These are phyloP conservation scores for Pseudogymnoascus verrucosus DNA, from an alignment of 2,329 filamentous ascomycete genomes.

Conservation along the genomic window DNA sequence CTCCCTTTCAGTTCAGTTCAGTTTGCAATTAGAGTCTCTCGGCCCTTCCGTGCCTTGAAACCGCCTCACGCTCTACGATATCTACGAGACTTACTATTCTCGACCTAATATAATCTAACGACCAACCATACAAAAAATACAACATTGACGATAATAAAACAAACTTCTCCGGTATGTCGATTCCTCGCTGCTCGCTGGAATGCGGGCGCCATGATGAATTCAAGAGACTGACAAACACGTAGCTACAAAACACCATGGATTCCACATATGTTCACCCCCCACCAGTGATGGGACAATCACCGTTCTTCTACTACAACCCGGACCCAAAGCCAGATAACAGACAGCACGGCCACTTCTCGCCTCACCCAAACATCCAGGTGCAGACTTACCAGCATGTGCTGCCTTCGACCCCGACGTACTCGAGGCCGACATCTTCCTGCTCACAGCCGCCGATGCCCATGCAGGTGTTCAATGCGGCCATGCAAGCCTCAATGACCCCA, in stretches of 20 bases:
- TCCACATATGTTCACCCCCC: constrained; percentile 25
- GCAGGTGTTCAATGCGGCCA: constrained; percentile 23
- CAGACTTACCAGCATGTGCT: constrained; percentile 47
- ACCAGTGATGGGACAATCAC: constrained; percentile 59
- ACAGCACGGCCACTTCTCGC: constrained; percentile 69
- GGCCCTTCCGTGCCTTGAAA: constrained; percentile 14
- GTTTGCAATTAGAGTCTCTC: constrained; percentile 8
- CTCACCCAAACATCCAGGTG: constrained; percentile 45
- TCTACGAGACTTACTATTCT: constrained; percentile 2
- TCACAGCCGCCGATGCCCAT: constrained; percentile 44
- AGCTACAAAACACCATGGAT: constrained; percentile 23
- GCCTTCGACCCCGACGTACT: constrained; percentile 56
- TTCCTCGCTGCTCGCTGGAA: constrained; percentile 16
- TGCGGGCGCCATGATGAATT: constrained; percentile 13
- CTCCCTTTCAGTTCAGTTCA: constrained; percentile 24
- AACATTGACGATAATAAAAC: constrained; percentile 12
- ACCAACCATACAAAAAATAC: neutral
- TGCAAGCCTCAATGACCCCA: constrained; percentile 51
- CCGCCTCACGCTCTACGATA: constrained; percentile 9
- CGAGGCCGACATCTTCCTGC: constrained; percentile 56
- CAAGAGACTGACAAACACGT: constrained; percentile 21
- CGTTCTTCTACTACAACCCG: constrained; percentile 83
- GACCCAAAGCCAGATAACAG: constrained; percentile 65
- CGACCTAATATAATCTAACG: constrained; percentile 4
- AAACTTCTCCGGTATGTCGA: constrained; percentile 15